Conservation (phyloP, 768 basidiomycete genomes). For the Agrocybe praecox region DNA sequence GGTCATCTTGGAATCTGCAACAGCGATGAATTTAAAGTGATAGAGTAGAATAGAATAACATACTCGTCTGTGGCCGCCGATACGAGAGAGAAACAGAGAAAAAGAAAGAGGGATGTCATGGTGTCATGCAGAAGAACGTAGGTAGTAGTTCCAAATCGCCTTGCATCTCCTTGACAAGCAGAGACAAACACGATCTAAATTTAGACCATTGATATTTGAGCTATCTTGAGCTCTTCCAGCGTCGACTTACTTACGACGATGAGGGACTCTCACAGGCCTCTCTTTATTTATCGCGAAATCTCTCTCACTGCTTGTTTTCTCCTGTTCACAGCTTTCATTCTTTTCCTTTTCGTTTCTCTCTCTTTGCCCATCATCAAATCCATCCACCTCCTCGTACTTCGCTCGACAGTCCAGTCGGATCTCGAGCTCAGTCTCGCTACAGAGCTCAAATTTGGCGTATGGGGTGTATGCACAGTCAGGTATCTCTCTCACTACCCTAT, state of each 20-base stretch:
- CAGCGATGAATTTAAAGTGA: background rate
- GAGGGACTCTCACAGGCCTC: slow-evolving; percentile 59
- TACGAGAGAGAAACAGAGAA: background rate
- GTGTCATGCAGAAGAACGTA: slow-evolving; percentile 43
- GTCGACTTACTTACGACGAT: slow-evolving; percentile 78
- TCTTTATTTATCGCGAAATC: slow-evolving; percentile 45
- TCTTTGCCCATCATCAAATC: background rate
- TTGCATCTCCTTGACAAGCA: background rate
- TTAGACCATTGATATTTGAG: background rate
- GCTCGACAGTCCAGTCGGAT: slow-evolving; percentile 19
- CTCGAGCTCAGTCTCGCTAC: slow-evolving; percentile 45
- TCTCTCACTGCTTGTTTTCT: slow-evolving; percentile 24
- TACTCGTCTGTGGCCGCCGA: background rate
- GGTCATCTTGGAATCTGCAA: slow-evolving; percentile 44
- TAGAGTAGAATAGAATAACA: background rate
- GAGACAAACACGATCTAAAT: background rate
- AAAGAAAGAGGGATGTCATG: background rate
- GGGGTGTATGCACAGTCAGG: slow-evolving; percentile 79
- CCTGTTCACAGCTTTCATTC: slow-evolving; percentile 16
- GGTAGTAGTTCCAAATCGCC: background rate
- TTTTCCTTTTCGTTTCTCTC: background rate
- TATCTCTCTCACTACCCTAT: slow-evolving; percentile 24
- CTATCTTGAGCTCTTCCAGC: slow-evolving; percentile 42
- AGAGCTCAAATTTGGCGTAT: slow-evolving; percentile 74
- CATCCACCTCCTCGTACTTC: background rate